Evolutionary conservation across 305 asterid genomes (phyloP), one percentile per base, ranked within the genome.

Genomic region (Ilex paraguariensis): DNA sequence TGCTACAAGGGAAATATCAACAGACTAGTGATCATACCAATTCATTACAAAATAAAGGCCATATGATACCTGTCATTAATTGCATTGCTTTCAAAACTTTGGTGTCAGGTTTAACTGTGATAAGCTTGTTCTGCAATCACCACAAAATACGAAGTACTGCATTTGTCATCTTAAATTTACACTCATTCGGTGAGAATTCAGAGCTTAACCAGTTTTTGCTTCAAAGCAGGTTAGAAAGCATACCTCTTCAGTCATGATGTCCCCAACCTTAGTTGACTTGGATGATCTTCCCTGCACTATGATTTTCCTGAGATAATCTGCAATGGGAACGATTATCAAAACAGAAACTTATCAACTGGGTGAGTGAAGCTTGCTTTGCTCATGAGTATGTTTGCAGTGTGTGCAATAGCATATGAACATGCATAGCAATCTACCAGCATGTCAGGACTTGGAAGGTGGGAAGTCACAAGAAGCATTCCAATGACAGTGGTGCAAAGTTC

Each of bases 191-290:
- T 36, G 13, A 46, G 15, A 13, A 46, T 46, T 46, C 13, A 46
- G 13, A 13, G 13, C 10, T 46, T 10, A 1, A 46, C 4, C n/a
- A 46, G 13, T 4, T 36, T 36, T 36, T 36, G 2, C 13, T 46
- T 8, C 52, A 46, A 11, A 46, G 13, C 5, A 11, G n/a, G 52
- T 8, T 13, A 46, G 13, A 46, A 46, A 5, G n/a, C 13, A 10
- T 75, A 83, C 96, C 98, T 92, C 98, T 75, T 92, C 98, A 3
- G 98, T 92, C 98, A 92, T 92, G 57, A 92, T 89, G 78, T 92
- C 98, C 54, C 98, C 98, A 56, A 92, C 98, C 75, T 87, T 92
- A 11, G 98, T 92, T 6, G 96, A 81, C 76, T 89, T 92, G 76
- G 98, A 92, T 61, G 98, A 92, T 67, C 98, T 81, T 67, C 98